Evolutionary conservation across 495 filamentous ascomycete species (phyloP).

Genomic region (Penicillium alfredii): DNA sequence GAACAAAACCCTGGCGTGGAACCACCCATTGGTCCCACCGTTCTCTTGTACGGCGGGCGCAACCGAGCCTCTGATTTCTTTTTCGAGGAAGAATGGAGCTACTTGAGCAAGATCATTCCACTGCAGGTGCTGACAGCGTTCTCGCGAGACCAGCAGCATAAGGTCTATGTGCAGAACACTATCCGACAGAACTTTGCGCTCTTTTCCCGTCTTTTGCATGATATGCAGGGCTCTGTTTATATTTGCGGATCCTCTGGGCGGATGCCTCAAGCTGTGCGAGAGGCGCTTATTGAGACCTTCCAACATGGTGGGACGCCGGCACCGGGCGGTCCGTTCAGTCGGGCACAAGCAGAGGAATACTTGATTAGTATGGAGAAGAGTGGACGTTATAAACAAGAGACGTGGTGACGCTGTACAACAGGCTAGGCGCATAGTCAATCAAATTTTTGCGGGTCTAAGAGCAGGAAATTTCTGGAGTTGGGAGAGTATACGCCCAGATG

Average conservation of each 20-base stretch:
- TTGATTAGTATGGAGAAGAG: slow-evolving; percentile 58
- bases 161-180: slow-evolving; percentile 85
- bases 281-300: slow-evolving; percentile 70
- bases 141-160: slow-evolving; percentile 68
- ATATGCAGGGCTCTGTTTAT: slow-evolving; percentile 52
- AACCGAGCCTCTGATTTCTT: slow-evolving; percentile 69
- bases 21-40: slow-evolving; percentile 26
- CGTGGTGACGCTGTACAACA: slow-evolving; percentile 57
- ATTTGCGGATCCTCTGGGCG: slow-evolving; percentile 79
- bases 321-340: slow-evolving; percentile 21
- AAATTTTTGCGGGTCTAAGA: too few species aligned
- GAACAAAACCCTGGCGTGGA: slow-evolving; percentile 28
- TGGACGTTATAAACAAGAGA: slow-evolving; percentile 73
- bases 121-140: slow-evolving; percentile 71
- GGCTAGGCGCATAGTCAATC: too few species aligned
- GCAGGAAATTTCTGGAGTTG: too few species aligned
- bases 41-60: slow-evolving; percentile 76
- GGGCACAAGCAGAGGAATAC: slow-evolving; percentile 51
- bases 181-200: slow-evolving; percentile 54
- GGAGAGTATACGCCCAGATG: too few species aligned
- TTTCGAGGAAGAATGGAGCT: slow-evolving; percentile 70
- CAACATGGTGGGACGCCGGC: slow-evolving; percentile 28
- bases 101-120: slow-evolving; percentile 27
- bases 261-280: slow-evolving; percentile 87
- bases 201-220: slow-evolving; percentile 55